These are phyloP conservation scores for Hanseniaspora osmophila DNA, from an alignment of 805 yeast species.

Conservation along the genomic window DNA sequence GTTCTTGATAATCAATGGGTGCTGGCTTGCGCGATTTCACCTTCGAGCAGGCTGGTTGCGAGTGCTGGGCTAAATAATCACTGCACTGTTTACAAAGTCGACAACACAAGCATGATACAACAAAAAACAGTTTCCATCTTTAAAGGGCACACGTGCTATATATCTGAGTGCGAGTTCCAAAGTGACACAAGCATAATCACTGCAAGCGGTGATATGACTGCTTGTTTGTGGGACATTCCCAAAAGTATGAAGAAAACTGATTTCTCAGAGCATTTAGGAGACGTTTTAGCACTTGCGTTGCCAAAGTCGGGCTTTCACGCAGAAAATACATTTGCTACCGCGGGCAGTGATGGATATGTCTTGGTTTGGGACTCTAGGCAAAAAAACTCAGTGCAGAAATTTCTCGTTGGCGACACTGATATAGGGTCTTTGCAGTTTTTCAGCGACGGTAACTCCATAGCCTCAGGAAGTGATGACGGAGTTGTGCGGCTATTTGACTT, in stretches of 20 bases:
- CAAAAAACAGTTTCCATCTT: constrained; percentile 38
- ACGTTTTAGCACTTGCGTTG: constrained; percentile 39
- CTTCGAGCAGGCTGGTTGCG: constrained; percentile 52
- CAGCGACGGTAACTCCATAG: constrained; percentile 58
- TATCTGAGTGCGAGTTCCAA: constrained; percentile 61
- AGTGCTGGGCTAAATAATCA: constrained; percentile 74
- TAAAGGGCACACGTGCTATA: constrained; percentile 74
- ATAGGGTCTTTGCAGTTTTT: constrained; percentile 47
- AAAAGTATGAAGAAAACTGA: constrained; percentile 40
- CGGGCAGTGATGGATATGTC: constrained; percentile 56
- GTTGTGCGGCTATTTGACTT: constrained; percentile 55
- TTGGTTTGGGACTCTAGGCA: constrained; percentile 52
- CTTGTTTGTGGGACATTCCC: constrained; percentile 65
- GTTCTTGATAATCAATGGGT: constrained; percentile 70
- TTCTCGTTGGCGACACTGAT: constrained; percentile 48
- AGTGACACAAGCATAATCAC: constrained; percentile 44
- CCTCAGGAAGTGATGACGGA: constrained; percentile 73
- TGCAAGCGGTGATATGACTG: constrained; percentile 71
- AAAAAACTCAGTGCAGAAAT: constrained; percentile 30
- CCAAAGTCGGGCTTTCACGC: constrained; percentile 6
- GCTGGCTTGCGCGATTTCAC: constrained; percentile 57
- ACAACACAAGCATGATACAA: constrained; percentile 22
- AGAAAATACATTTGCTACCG: constrained; percentile 35
- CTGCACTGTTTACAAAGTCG: constrained; percentile 51
- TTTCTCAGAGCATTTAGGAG: constrained; percentile 58